Evolutionary conservation across 23 red algal genomes (phyloP), one percentile per base, ranked within the genome.

Genomic region (Gracilaria caudata): DNA sequence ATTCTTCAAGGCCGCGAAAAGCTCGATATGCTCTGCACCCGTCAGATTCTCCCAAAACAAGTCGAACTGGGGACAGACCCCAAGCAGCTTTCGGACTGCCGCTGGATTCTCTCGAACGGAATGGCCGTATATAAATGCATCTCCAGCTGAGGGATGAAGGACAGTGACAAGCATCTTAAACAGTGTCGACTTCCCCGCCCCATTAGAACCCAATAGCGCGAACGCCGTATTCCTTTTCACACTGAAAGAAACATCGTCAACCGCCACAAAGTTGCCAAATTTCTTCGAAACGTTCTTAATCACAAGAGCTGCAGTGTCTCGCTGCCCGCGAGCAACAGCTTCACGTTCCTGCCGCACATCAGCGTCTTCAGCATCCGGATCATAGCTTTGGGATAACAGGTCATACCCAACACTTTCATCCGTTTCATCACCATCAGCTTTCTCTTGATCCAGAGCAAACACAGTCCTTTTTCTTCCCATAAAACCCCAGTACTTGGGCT

Each of bases 61-160:
- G 68, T 98, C 95, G 72, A 94, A 92, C 81, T 98, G 95, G 28
- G 95, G 95, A 64, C 95, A 98, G 24, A 98, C 90, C 14, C 95
- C 95, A 35, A 98, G 85, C 55, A 94, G 35, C 54, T 86, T 92
- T 37, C 95, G 91, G n/a, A 98, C 75, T 1, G 72, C 75, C 20
- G 30, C 65, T 53, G 73, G 81, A 58, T 94, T 70, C 23, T 91
- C n/a, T 0, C 76, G 49, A 14, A 98, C 86, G 51, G 84, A 91
- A 44, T 78, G 51, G 19, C 91, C 92, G 53, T 92, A 98, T 16
- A 94, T 86, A 35, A 47, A 87, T 2, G 90, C 95, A 82, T 98
- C 95, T 44, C 95, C 95, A 20, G 9, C 39, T 19, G 90, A 84
- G 21, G 90, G 54, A 21, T 37, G 63, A 11, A 91, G 71, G 11